Conservation (phyloP, 805 yeast genomes). For the Kluyveromyces lactis region DNA sequence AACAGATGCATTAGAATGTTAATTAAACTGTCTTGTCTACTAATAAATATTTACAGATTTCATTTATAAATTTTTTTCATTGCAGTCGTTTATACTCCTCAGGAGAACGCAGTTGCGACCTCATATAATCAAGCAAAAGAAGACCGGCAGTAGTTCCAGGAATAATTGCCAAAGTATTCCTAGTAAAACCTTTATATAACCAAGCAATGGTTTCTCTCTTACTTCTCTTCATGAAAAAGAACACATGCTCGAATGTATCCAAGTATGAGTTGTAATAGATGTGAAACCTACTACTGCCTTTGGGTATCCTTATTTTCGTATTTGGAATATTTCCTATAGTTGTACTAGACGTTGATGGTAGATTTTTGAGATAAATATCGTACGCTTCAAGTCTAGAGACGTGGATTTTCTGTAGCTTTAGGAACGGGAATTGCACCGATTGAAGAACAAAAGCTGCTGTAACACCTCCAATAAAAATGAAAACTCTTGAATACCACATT, state of each 20-base stretch:
- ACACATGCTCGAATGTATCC: constrained; percentile 60
- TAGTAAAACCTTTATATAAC: constrained; percentile 70
- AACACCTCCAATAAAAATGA: constrained; percentile 74
- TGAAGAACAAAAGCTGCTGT: constrained; percentile 73
- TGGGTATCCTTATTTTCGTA: constrained; percentile 10
- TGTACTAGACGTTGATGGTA: constrained; percentile 1
- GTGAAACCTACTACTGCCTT: constrained; percentile 19
- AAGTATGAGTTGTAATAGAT: constrained; percentile 68
- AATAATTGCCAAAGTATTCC: constrained; percentile 64
- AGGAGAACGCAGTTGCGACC: constrained; percentile 34
- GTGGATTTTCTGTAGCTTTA: constrained; percentile 73
- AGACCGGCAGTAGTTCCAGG: constrained; percentile 89
- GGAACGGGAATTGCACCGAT: constrained; percentile 74
- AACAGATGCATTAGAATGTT: too few species aligned
- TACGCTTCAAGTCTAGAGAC: constrained; percentile 71
- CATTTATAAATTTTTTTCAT: background rate
- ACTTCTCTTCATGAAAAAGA: constrained; percentile 35
- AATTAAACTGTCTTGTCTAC: too few species aligned
- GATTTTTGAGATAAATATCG: constrained; percentile 42
- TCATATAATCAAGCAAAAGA: constrained; percentile 72
- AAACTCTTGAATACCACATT: constrained; percentile 18
- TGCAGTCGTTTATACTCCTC: constrained; percentile 1
- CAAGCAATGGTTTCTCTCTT: constrained; percentile 36
- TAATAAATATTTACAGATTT: too few species aligned
- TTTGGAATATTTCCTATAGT: background rate